Base-by-base conservation (phyloP, 2,329 filamentous ascomycete genomes). In the Alternaria sp. region DNA sequence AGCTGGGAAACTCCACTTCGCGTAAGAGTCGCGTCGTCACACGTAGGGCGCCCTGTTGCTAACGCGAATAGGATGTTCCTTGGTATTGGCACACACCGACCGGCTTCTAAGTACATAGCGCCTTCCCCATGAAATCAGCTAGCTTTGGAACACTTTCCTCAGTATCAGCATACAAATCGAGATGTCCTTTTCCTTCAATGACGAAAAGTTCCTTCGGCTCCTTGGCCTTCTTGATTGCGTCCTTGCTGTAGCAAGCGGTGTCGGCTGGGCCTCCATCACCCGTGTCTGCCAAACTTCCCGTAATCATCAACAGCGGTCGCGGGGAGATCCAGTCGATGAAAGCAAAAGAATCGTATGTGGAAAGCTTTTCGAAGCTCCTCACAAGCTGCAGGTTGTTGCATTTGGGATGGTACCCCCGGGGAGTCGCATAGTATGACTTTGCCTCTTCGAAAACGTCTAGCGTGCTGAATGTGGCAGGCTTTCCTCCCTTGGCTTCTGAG, bases 121-220 rank as follows among this genome's bases (percentile, higher is more conserved):
- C 36, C 36, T 40, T 40, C 36, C 15, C 36, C 36, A 40, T 40
- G 43, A 57, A 57, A 30, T 49, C 62, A 25, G 54, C 43, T 13
- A 57, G 28, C 57, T 45, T 64, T 19, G 62, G 53, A 17, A 47
- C 57, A 17, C 25, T 55, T 13, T 52, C 44, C 19, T 23, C 15
- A 12, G 57, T 26, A 36, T 75, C 46, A 56, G 76, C 73, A 59
- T 77, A 76, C 13, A 76, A 60, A 55, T 65, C 70, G 10, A 70
- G 47, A 63, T 77, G 73, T 7, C 59, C 73, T 65, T 59, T 55
- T 4, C 68, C 69, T 13, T 66, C 32, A 17, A 76, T 58, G 9
- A 72, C 21, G 44, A 59, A 70, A 15, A 76, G 53, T 51, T 76
- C 73, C 59, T 76, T 76, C 4, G 73, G 73, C 58, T 74, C 73